Conservation (phyloP, 2,329 filamentous ascomycete genomes). For the Colletotrichum graminicola region DNA sequence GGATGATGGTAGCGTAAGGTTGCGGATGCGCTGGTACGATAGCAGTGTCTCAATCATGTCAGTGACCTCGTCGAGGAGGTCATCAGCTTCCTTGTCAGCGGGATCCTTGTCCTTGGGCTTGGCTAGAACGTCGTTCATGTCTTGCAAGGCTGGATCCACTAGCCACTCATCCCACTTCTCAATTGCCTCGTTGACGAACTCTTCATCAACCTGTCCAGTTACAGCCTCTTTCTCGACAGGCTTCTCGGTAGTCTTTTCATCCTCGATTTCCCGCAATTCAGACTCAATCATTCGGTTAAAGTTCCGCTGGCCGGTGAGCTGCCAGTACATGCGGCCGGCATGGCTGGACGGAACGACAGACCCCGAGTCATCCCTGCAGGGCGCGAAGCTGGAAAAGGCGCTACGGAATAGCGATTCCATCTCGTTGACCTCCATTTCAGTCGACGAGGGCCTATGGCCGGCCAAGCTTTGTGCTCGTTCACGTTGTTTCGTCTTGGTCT, state of each 20-base stretch:
- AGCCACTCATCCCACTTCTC: conserved; percentile 69
- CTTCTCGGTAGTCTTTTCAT: conserved; percentile 52
- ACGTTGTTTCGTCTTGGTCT: conserved; percentile 73
- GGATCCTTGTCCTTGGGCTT: conserved; percentile 53
- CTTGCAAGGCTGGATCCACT: conserved; percentile 67
- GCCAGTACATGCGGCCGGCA: conserved; percentile 82
- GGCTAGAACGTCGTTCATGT: conserved; percentile 61
- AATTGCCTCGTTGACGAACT: conserved; percentile 65
- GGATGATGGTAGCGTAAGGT: conserved; percentile 75
- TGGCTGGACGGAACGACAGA: conserved; percentile 77
- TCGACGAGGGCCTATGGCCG: conserved; percentile 67
- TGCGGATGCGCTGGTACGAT: conserved; percentile 84
- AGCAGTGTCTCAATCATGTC: conserved; percentile 81
- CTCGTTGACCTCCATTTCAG: conserved; percentile 72
- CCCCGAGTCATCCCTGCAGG: conserved; percentile 78
- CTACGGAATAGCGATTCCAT: conserved; percentile 81
- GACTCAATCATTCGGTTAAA: conserved; percentile 74
- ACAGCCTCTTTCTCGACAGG: conserved; percentile 48
- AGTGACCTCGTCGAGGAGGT: conserved; percentile 76
- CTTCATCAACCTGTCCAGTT: conserved; percentile 59
- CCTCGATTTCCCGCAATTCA: conserved; percentile 58
- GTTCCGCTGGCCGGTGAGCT: conserved; percentile 73
- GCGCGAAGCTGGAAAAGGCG: conserved; percentile 85
- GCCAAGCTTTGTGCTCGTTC: conserved; percentile 78
- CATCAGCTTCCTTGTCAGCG: conserved; percentile 37